Conservation (phyloP, 306 rosid species). For the Quercus suber region DNA sequence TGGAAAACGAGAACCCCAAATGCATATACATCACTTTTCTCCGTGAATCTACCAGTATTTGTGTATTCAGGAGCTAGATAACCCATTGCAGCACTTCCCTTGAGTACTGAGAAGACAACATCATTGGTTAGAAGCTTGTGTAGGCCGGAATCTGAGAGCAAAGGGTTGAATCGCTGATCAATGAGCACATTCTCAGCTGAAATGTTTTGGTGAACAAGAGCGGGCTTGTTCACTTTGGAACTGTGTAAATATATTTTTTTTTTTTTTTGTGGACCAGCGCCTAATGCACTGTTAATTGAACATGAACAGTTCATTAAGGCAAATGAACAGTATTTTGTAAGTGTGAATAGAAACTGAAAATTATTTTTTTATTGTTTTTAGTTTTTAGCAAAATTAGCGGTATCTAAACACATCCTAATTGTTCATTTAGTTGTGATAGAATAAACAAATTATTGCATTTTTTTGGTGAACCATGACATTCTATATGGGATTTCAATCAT, state of each 20-base stretch:
- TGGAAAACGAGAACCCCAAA: constrained; percentile 85
- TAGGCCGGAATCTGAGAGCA: constrained; percentile 75
- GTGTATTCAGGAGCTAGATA: constrained; percentile 95
- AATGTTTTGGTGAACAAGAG: constrained; percentile 85
- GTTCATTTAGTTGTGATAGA: too few species aligned
- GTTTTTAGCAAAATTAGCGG: too few species aligned
- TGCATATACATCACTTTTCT: constrained; percentile 87
- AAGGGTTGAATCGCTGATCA: constrained; percentile 73
- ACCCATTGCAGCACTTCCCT: constrained; percentile 89
- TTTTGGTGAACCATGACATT: too few species aligned
- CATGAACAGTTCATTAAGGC: too few species aligned
- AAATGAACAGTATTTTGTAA: too few species aligned
- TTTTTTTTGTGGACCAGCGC: too few species aligned
- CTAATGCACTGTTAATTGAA: too few species aligned
- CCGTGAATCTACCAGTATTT: constrained; percentile 77
- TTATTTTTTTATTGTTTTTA: too few species aligned
- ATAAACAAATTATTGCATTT: too few species aligned
- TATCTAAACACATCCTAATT: too few species aligned
- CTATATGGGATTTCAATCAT: too few species aligned
- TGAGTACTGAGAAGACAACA: constrained; percentile 80
- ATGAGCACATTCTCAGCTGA: constrained; percentile 81
- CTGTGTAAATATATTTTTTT: constrained; percentile 47
- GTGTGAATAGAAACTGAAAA: too few species aligned
- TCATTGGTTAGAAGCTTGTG: constrained; percentile 91
- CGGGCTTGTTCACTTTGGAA: constrained; percentile 63